Percentiles rank a stretch among this genome's conserved stretches.
phyloP scores from a whole-genome alignment of 164 flowering plant species.

The Magnolia officinalis region DNA sequence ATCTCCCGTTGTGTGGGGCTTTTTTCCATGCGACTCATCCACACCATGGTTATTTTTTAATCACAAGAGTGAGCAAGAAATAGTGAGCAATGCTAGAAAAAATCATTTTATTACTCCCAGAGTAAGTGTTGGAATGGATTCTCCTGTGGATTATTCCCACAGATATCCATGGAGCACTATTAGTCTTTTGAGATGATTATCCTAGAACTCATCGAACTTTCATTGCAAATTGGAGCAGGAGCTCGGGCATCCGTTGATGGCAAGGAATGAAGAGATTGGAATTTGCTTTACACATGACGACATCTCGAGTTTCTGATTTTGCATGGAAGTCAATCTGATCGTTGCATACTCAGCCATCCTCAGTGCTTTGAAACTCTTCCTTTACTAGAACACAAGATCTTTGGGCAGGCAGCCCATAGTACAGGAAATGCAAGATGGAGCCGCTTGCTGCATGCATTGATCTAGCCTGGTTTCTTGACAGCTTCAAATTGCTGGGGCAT shows the following conservation, averaged over 20 bases:
- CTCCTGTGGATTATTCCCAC: background rate
- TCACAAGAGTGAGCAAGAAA: too few relatives aligned
- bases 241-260: background rate
- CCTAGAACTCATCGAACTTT: background rate
- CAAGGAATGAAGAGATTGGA: background rate
- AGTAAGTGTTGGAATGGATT: background rate
- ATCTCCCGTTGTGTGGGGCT: too few relatives aligned
- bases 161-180: background rate
- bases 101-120: background rate
- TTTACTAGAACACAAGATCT: background rate
- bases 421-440: background rate
- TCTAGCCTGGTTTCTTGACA: background rate
- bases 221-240: background rate
- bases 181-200: background rate
- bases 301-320: background rate
- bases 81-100: too few relatives aligned
- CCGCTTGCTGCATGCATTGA: background rate
- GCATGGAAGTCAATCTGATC: background rate
- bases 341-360: background rate
- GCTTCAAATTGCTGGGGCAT: background rate
- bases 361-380: background rate
- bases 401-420: background rate
- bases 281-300: background rate
- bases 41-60: too few relatives aligned
- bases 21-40: too few relatives aligned